Percentiles rank a stretch among this genome's conserved stretches.
These are phyloP conservation scores for Mayamaea pseudoterrestris DNA, from an alignment of 108 stramenopile genomes.

Conservation along the genomic window DNA sequence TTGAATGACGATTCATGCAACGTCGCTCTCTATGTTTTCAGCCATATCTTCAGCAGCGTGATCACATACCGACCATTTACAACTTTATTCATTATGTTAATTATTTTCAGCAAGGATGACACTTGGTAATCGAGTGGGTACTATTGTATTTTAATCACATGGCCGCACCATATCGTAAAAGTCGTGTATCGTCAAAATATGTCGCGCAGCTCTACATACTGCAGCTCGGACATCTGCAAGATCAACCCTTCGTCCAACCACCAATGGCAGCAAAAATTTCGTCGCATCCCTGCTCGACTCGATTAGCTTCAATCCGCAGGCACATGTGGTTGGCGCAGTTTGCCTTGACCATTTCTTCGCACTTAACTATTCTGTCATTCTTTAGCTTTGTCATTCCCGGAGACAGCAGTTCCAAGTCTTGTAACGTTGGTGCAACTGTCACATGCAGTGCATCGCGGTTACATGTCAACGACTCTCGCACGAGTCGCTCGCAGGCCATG, in stretches of 20 bases:
- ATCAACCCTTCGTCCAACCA: not conserved
- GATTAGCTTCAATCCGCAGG: conserved; percentile 45
- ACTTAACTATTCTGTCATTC: conserved; percentile 36
- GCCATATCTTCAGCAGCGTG: too few relatives aligned
- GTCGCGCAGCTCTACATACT: too few relatives aligned
- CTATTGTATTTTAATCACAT: too few relatives aligned
- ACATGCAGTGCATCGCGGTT: conserved; percentile 55
- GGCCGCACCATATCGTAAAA: too few relatives aligned
- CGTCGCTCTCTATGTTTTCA: too few relatives aligned
- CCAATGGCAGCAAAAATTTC: conserved; percentile 32
- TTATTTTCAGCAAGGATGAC: too few relatives aligned
- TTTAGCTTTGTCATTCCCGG: conserved; percentile 41
- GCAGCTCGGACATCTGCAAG: too few relatives aligned
- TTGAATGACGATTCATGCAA: too few relatives aligned
- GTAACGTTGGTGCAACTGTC: conserved; percentile 43
- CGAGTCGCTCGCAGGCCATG: conserved; percentile 64
- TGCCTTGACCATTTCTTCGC: conserved; percentile 59
- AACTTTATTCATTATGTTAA: too few relatives aligned
- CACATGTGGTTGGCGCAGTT: conserved; percentile 49
- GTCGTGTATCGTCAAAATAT: too few relatives aligned
- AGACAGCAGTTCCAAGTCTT: conserved; percentile 35
- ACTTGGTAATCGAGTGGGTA: too few relatives aligned
- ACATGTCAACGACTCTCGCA: conserved; percentile 46
- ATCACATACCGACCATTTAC: too few relatives aligned
- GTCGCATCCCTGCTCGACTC: conserved; percentile 39